Base-by-base conservation (phyloP, 176 grass and related monocot genomes). In the Areca catechu region DNA sequence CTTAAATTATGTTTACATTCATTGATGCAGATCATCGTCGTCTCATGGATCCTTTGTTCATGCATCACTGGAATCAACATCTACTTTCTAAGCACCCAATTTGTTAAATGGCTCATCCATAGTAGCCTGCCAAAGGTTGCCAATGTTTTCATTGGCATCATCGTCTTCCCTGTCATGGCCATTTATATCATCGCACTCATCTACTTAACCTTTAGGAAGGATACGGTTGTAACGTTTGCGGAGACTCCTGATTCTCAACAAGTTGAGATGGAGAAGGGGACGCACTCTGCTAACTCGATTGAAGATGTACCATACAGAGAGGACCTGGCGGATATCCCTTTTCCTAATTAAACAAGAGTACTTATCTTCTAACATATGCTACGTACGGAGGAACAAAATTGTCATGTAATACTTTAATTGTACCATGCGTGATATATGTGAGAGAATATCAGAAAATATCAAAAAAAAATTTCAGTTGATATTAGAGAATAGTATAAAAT, bases 51-150 rank as follows among this genome's bases (percentile, higher is more conserved):
- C 1, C 89, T 88, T 2, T 77, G 84, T 2, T 28, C 82, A 7
- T 20, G 82, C 0, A 52, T 95, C 49, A 84, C 88, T 20, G 68
- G 77, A 21, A 95, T 88, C 56, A 95, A 95, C 68, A 79, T 95
- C n/a, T 88, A 85, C 62, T 95, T 82, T 60, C 60, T 95, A 21
- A 88, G 80, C 77, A 95, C 89, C 14, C 84, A 74, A 53, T 94
- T 88, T 17, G 74, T 77, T 0, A 58, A 62, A 0, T 88, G 77
- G 89, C 53, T 94, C 51, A 67, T 84, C 57, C 75, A 88, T 20
- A 84, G 76, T 69, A 81, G 59, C 12, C 67, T 88, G 4, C 89
- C 80, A 0, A 88, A 79, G 23, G 58, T 50, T 1, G 84, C 37
- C 51, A 86, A 51, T 5, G 59, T 94, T 21, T 21, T 94, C 6